These are phyloP conservation scores for Puya raimondii DNA, from an alignment of 176 grass and related monocot genomes.

Conservation along the genomic window DNA sequence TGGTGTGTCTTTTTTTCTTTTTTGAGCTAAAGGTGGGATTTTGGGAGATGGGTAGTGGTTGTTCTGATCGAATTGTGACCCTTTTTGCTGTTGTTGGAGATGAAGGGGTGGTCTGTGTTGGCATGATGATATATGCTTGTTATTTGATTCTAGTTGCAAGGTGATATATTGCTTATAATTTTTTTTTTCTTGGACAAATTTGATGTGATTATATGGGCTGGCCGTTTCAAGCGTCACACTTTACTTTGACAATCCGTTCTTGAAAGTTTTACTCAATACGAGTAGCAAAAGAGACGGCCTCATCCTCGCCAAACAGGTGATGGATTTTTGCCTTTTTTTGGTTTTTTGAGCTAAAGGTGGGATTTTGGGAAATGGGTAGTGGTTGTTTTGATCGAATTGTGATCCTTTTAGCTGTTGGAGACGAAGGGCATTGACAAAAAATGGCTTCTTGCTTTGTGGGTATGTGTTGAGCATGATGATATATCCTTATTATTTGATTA, in stretches of 20 bases:
- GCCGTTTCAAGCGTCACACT: too few relatives aligned
- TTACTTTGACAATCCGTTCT: too few relatives aligned
- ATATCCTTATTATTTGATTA: neutral
- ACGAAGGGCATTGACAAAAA: neutral
- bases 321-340: neutral
- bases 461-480: neutral
- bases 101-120: neutral
- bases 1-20: too few relatives aligned
- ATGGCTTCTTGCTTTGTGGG: neutral
- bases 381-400: constrained; percentile 1
- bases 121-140: neutral
- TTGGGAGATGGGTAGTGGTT: neutral
- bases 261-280: too few relatives aligned
- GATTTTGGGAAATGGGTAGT: neutral
- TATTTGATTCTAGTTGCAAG: neutral
- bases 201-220: neutral
- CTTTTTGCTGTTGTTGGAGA: neutral
- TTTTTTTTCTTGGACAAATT: constrained; percentile 10
- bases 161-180: neutral
- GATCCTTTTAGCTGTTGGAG: neutral
- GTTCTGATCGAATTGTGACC: neutral
- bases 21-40: constrained; percentile 6
- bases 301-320: neutral
- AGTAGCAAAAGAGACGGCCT: too few relatives aligned
- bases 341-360: neutral